Percentiles rank a stretch among this genome's conserved stretches.
Evolutionary conservation across 2,329 filamentous ascomycete genomes (phyloP).

Genomic region (Venturia oleaginea): DNA sequence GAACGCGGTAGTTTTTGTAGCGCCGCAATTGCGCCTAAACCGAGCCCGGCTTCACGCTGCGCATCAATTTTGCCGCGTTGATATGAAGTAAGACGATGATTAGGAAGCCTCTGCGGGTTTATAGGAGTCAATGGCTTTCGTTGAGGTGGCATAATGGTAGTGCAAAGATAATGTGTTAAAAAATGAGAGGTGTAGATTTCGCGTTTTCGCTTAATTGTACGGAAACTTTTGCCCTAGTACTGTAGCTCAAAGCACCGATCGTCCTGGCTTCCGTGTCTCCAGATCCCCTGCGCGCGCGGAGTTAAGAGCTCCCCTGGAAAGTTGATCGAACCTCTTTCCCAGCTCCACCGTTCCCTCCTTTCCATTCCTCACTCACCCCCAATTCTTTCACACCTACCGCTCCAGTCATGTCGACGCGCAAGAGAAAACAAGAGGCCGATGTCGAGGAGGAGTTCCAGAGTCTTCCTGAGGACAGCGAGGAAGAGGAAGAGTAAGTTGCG

Average conservation of each 20-base stretch:
- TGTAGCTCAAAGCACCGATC: neutral
- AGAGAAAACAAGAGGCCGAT: slow-evolving; percentile 34
- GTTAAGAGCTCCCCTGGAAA: neutral
- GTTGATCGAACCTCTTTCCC: neutral
- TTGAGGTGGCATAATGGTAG: too few relatives aligned
- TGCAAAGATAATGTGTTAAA: too few relatives aligned
- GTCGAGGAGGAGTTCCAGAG: slow-evolving; percentile 36
- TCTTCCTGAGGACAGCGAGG: slow-evolving; percentile 34
- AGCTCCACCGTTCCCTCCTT: neutral
- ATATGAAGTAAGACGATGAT: too few relatives aligned
- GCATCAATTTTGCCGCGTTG: too few relatives aligned
- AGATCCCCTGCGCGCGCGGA: neutral
- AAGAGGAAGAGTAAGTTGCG: slow-evolving; percentile 36
- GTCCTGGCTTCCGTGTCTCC: neutral
- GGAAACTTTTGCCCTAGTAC: too few relatives aligned
- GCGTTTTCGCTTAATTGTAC: too few relatives aligned
- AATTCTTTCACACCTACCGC: neutral
- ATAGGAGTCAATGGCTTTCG: too few relatives aligned
- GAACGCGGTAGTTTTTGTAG: too few relatives aligned
- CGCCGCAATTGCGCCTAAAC: too few relatives aligned
- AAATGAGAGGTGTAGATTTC: too few relatives aligned
- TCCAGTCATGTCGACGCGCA: slow-evolving; percentile 33
- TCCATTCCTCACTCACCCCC: neutral
- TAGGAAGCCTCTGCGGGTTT: too few relatives aligned
- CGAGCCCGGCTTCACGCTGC: too few relatives aligned